Conservation (phyloP, 345 rosid genomes). For the sweet orange (Citrus sinensis) region DNA sequence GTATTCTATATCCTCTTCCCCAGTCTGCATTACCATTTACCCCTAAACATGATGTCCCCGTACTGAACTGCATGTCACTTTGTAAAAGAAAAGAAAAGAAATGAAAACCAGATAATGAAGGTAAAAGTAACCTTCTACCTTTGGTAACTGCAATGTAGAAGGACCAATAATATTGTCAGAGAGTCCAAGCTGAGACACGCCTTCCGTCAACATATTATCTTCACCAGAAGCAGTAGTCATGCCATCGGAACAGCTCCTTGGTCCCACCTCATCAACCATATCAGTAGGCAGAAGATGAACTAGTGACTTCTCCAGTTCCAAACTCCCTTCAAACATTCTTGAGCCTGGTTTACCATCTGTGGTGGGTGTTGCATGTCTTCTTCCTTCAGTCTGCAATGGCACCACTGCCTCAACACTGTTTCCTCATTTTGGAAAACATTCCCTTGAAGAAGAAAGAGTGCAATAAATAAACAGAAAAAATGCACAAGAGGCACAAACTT, state of each 20-base stretch:
- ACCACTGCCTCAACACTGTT: conserved; percentile 12
- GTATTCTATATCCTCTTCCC: conserved; percentile 2
- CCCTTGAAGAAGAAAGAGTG: conserved; percentile 7
- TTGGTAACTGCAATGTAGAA: conserved; percentile 12
- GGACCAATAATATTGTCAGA: conserved; percentile 22
- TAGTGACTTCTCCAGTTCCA: conserved; percentile 29
- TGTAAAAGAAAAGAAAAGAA: neutral
- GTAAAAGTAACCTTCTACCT: conserved; percentile 17
- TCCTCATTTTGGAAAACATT: conserved; percentile 2
- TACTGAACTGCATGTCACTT: conserved; percentile 3
- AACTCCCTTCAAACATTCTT: conserved; percentile 21
- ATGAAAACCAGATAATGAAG: neutral
- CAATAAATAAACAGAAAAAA: neutral
- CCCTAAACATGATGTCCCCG: conserved; percentile 7
- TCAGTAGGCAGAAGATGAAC: conserved; percentile 31
- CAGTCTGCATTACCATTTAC: conserved; percentile 21
- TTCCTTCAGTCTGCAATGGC: conserved; percentile 27
- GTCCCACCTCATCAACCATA: conserved; percentile 25
- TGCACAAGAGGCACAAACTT: neutral
- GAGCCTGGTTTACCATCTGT: conserved; percentile 20
- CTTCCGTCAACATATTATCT: conserved; percentile 23
- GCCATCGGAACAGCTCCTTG: conserved; percentile 16
- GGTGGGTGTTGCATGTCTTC: conserved; percentile 2
- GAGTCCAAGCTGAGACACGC: conserved; percentile 28
- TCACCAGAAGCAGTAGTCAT: conserved; percentile 20